Percentiles rank a stretch among this genome's conserved stretches.
phyloP scores from a whole-genome alignment of 345 rosid species.

The Adansonia digitata region DNA sequence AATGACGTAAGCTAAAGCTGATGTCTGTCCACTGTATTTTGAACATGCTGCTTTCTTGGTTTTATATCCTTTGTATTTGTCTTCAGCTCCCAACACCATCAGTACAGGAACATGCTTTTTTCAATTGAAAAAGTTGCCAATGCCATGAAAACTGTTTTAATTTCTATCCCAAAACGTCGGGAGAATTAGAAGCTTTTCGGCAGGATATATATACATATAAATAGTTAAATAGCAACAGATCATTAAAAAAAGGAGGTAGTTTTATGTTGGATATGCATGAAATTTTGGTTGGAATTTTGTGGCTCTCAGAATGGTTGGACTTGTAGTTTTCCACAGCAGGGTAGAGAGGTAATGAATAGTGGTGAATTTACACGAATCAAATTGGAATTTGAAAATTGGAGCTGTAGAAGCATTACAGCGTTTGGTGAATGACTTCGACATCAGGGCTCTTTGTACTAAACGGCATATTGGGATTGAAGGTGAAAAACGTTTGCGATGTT shows the following conservation, averaged over 20 bases:
- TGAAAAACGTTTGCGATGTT: not conserved
- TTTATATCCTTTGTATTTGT: not conserved
- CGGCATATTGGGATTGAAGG: not conserved
- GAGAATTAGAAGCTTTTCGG: not conserved
- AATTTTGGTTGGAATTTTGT: not conserved
- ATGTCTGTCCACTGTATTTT: conserved; percentile 13
- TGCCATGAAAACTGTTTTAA: too few relatives aligned
- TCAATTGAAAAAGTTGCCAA: not conserved
- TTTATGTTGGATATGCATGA: too few relatives aligned
- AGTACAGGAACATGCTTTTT: not conserved
- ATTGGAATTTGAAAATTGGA: not conserved
- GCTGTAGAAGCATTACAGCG: not conserved
- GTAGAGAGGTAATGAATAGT: not conserved
- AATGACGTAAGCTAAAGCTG: conserved; percentile 10
- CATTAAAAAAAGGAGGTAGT: too few relatives aligned
- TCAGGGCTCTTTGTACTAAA: not conserved
- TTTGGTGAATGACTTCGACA: not conserved
- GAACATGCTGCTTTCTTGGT: too few relatives aligned
- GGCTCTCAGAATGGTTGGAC: not conserved
- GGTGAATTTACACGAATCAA: not conserved
- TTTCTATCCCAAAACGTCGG: too few relatives aligned
- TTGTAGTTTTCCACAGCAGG: not conserved
- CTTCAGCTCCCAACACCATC: not conserved
- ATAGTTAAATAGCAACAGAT: too few relatives aligned
- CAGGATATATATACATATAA: too few relatives aligned